Evolutionary conservation across 768 basidiomycete genomes (phyloP).

Genomic region (Boletus sensibilis): DNA sequence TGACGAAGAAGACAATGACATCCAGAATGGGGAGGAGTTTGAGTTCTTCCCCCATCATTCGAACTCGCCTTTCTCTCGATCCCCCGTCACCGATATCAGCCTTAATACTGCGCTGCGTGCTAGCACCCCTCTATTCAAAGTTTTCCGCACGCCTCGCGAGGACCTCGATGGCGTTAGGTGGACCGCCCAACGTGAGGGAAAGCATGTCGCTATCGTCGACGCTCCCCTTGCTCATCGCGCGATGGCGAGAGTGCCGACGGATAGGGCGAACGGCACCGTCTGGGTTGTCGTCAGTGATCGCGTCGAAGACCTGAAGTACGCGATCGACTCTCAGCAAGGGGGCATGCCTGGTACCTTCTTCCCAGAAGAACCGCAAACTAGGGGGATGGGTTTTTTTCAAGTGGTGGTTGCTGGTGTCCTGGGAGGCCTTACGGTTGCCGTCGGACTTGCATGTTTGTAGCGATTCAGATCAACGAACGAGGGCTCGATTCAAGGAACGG

Average conservation of each 20-base stretch:
- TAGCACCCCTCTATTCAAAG: conserved; percentile 35
- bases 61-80: conserved; percentile 27
- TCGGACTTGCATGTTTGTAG: conserved; percentile 34
- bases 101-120: conserved; percentile 26
- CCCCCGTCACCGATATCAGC: conserved; percentile 24
- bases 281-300: conserved; percentile 35
- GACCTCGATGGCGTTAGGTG: conserved; percentile 27
- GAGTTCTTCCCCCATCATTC: conserved; percentile 16
- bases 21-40: conserved; percentile 5
- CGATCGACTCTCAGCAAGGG: conserved; percentile 31
- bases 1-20: conserved; percentile 10
- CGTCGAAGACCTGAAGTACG: conserved; percentile 34
- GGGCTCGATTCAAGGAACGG: neutral
- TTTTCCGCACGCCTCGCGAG: conserved; percentile 32
- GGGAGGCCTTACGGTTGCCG: conserved; percentile 31
- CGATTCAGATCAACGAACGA: conserved; percentile 20
- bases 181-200: conserved; percentile 32
- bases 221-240: conserved; percentile 28
- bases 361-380: conserved; percentile 15
- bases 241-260: conserved; percentile 16
- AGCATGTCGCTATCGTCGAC: conserved; percentile 30
- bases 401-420: conserved; percentile 32
- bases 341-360: conserved; percentile 34
- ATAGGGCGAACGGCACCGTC: conserved; percentile 21
- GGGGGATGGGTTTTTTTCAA: conserved; percentile 31